Conservation (phyloP, 2,329 filamentous ascomycete species). For the Emydomyces testavorans region DNA sequence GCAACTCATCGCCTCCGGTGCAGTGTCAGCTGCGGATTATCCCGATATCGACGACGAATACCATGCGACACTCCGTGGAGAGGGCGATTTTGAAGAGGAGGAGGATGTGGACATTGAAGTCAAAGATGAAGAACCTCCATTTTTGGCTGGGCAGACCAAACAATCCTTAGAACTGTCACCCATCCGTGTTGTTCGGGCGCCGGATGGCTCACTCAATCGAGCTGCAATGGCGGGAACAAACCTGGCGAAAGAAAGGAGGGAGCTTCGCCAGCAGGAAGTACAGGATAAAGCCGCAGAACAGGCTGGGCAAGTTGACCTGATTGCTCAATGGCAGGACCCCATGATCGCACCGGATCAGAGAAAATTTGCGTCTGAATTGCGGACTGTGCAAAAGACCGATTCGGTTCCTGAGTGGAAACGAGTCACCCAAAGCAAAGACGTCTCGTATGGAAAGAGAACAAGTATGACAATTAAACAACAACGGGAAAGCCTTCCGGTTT, state of each 20-base stretch:
- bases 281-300: slow-evolving; percentile 67
- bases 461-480: slow-evolving; percentile 92
- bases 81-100: slow-evolving; percentile 81
- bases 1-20: slow-evolving; percentile 89
- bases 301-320: slow-evolving; percentile 65
- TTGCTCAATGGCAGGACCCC: slow-evolving; percentile 90
- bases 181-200: slow-evolving; percentile 92
- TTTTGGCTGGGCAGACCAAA: slow-evolving; percentile 90
- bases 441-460: slow-evolving; percentile 74
- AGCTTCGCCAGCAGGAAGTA: slow-evolving; percentile 76
- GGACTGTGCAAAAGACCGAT: slow-evolving; percentile 49
- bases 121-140: slow-evolving; percentile 89
- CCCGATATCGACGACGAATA: slow-evolving; percentile 93
- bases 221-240: slow-evolving; percentile 88
- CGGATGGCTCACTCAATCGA: slow-evolving; percentile 93
- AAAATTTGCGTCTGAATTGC: slow-evolving; percentile 79
- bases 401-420: slow-evolving; percentile 87
- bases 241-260: slow-evolving; percentile 78
- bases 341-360: slow-evolving; percentile 78
- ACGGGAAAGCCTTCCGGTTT: slow-evolving; percentile 79
- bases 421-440: slow-evolving; percentile 65
- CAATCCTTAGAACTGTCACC: slow-evolving; percentile 90
- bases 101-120: slow-evolving; percentile 97
- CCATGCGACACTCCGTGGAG: slow-evolving; percentile 71
- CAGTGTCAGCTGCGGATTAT: slow-evolving; percentile 83